phyloP scores from a whole-genome alignment of 2,329 filamentous ascomycete genomes.

The Sporothrix pseudoabietina region DNA sequence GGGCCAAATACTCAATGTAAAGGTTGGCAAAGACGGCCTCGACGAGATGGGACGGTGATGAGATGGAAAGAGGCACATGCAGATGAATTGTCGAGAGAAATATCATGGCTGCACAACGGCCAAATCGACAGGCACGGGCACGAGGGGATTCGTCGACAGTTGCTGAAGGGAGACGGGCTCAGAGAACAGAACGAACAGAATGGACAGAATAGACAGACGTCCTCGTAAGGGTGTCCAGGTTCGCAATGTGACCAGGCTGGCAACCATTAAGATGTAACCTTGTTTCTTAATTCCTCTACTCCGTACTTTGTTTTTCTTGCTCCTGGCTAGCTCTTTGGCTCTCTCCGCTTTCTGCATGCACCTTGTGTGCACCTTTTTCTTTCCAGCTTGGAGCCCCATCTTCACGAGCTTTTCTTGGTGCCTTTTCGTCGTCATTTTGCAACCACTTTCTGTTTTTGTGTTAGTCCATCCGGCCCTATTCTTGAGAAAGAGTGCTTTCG shows the following conservation, averaged over 20 bases:
- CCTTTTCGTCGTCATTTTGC: neutral
- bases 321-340: neutral
- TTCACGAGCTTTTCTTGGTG: slow-evolving; percentile 4
- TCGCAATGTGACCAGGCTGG: slow-evolving; percentile 1
- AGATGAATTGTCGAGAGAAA: neutral
- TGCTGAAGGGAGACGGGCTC: neutral
- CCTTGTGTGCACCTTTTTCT: neutral
- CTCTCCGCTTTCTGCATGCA: neutral
- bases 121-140: slow-evolving; percentile 17
- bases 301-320: neutral
- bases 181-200: too few relatives aligned
- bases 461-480: neutral
- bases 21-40: neutral
- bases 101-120: neutral
- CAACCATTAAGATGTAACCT: slow-evolving; percentile 3
- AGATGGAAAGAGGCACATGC: neutral
- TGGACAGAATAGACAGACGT: neutral
- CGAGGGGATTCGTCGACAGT: slow-evolving; percentile 14
- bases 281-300: neutral
- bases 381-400: neutral
- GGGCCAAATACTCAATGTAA: neutral
- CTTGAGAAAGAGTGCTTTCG: neutral
- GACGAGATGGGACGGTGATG: neutral
- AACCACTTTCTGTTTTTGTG: neutral
- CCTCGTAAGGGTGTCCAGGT: neutral